A percentile compares a stretch with the other conserved stretches of the same genome.
Evolutionary conservation across 2,329 filamentous ascomycete species (phyloP).

Genomic region (Daldinia eschscholtzii): DNA sequence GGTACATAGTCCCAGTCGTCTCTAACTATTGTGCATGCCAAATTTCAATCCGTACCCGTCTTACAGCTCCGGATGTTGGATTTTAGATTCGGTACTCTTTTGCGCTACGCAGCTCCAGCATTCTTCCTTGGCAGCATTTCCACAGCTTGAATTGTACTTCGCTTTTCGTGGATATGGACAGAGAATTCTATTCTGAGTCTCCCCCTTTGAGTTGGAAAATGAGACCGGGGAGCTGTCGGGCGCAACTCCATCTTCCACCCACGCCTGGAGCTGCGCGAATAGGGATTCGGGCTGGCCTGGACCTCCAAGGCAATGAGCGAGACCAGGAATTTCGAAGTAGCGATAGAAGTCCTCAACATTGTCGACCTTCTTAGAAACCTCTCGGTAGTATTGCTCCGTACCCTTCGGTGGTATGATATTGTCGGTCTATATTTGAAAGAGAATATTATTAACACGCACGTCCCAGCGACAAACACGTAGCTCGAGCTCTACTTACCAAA

Average conservation of each 20-base stretch:
- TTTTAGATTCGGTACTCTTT: no score
- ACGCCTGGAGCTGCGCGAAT: constrained; percentile 49
- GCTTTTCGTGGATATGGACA: constrained; percentile 23
- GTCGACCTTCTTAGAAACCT: constrained; percentile 39
- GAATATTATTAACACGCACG: not conserved
- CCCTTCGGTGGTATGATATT: constrained; percentile 30
- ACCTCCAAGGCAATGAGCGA: constrained; percentile 53
- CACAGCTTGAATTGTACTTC: constrained; percentile 11
- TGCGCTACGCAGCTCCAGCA: constrained; percentile 17
- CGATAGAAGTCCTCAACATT: constrained; percentile 51
- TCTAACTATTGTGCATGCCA: no score
- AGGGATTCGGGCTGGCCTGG: constrained; percentile 44
- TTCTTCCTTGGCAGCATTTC: constrained; percentile 12
- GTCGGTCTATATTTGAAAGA: constrained; percentile 29
- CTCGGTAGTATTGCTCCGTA: constrained; percentile 48
- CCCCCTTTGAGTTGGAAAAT: not conserved
- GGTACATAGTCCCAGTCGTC: no score
- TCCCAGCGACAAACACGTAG: not conserved
- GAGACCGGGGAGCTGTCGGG: constrained; percentile 37
- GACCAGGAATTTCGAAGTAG: constrained; percentile 51
- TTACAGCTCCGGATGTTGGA: no score
- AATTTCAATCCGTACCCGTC: no score
- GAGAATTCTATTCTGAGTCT: constrained; percentile 13
- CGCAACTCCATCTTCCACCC: constrained; percentile 51
- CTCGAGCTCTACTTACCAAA: constrained; percentile 26